Conservation (phyloP, 1,284 basidiomycete genomes). For the Phellinidium pouzarii region DNA sequence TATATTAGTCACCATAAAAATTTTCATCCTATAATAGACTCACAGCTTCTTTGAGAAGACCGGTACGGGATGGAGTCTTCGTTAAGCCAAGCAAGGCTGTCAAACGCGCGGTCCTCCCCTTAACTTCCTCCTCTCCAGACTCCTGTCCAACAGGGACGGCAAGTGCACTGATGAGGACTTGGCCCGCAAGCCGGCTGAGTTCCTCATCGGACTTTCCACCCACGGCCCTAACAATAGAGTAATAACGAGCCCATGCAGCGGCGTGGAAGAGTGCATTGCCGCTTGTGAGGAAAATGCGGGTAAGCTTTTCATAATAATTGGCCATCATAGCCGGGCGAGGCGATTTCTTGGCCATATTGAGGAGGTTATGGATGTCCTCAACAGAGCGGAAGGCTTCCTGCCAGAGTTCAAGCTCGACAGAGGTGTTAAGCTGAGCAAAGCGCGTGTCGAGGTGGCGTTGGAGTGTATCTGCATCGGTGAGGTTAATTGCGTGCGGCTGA, state of each 20-base stretch:
- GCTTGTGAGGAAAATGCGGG: constrained; percentile 92
- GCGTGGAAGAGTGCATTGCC: constrained; percentile 95
- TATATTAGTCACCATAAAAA: constrained; percentile 12
- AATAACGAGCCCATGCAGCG: constrained; percentile 91
- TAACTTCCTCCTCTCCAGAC: constrained; percentile 65
- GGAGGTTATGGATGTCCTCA: constrained; percentile 95
- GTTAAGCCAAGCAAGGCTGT: constrained; percentile 83
- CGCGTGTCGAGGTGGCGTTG: constrained; percentile 97
- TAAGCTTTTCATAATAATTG: constrained; percentile 98
- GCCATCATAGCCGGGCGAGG: constrained; percentile 97
- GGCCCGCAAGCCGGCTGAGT: constrained; percentile 77
- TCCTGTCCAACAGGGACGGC: constrained; percentile 86
- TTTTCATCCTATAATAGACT: constrained; percentile 27
- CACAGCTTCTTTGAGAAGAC: constrained; percentile 82
- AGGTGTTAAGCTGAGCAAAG: constrained; percentile 96
- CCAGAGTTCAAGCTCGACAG: constrained; percentile 98
- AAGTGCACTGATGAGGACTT: constrained; percentile 89
- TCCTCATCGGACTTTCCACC: constrained; percentile 74
- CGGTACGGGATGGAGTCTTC: constrained; percentile 81
- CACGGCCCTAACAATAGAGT: constrained; percentile 57
- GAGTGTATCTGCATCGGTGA: constrained; percentile 92
- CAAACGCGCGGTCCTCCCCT: constrained; percentile 71
- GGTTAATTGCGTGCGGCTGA: constrained; percentile 96
- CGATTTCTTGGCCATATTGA: constrained; percentile 84
- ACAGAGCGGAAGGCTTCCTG: constrained; percentile 98